Evolutionary conservation across 192 early-diverging fungal genomes (phyloP).

Genomic region (Backusella westeae): DNA sequence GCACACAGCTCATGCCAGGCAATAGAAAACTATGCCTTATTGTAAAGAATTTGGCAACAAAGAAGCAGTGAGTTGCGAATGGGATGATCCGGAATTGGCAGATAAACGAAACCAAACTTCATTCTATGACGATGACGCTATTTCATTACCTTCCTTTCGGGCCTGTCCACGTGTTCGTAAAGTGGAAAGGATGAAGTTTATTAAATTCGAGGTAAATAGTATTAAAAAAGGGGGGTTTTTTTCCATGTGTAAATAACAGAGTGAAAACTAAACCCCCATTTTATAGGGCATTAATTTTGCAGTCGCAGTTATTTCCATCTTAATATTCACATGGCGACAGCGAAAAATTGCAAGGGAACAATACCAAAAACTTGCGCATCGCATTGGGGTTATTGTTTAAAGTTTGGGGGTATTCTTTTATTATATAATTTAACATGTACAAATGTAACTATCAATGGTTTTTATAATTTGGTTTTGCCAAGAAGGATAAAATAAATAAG

Average conservation of each 20-base stretch:
- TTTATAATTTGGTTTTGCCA: slow-evolving; percentile 30
- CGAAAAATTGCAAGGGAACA: slow-evolving; percentile 33
- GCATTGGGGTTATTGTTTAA: slow-evolving; percentile 30
- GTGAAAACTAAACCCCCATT: neutral
- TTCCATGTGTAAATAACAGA: neutral
- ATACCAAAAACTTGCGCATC: slow-evolving; percentile 34
- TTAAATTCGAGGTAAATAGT: slow-evolving; percentile 27
- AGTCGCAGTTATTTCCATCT: slow-evolving; percentile 22
- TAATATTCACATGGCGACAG: slow-evolving; percentile 37
- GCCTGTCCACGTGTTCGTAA: slow-evolving; percentile 30
- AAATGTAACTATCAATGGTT: slow-evolving; percentile 7
- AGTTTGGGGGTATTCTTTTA: neutral
- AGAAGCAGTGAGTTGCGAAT: slow-evolving; percentile 33
- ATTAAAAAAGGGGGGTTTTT: neutral
- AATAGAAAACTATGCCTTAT: slow-evolving; percentile 37
- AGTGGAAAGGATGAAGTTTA: slow-evolving; percentile 22
- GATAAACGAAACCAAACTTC: slow-evolving; percentile 15
- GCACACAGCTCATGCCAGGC: too few relatives aligned
- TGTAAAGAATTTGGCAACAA: slow-evolving; percentile 39
- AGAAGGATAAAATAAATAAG: slow-evolving; percentile 34
- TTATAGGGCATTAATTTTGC: slow-evolving; percentile 27
- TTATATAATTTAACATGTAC: neutral
- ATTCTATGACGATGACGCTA: slow-evolving; percentile 25
- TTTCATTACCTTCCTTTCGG: slow-evolving; percentile 27
- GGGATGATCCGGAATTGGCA: slow-evolving; percentile 21